Percentiles rank a stretch among this genome's conserved stretches.
Conservation (phyloP, 305 asterid genomes). For the Salvia sclarea region DNA sequence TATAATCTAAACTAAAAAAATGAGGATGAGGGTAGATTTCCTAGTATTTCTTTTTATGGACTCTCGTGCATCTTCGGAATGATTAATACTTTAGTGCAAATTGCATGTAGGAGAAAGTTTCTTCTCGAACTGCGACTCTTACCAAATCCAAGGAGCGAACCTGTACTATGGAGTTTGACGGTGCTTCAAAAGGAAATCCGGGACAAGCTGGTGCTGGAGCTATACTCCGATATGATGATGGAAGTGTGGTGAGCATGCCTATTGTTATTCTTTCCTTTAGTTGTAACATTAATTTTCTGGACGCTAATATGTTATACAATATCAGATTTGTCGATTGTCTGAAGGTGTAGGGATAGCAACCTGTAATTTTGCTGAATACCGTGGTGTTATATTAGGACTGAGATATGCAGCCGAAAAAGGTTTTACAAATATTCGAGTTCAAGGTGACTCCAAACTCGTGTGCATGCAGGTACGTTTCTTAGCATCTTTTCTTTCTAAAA, state of each 20-base stretch:
- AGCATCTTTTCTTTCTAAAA: background rate
- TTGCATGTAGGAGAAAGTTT: background rate
- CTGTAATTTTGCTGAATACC: constrained; percentile 87
- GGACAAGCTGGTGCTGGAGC: constrained; percentile 99
- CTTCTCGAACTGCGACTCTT: background rate
- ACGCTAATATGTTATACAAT: constrained; percentile 30
- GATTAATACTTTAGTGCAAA: background rate
- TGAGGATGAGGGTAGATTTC: background rate
- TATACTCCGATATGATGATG: constrained; percentile 86
- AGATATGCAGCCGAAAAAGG: constrained; percentile 80
- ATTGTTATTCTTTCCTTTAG: constrained; percentile 13
- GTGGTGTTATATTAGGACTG: constrained; percentile 82
- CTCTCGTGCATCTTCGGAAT: background rate
- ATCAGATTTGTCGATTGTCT: constrained; percentile 74
- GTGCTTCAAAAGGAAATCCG: constrained; percentile 97
- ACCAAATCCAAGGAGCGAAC: constrained; percentile 50
- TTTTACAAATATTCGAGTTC: constrained; percentile 71
- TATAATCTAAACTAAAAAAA: background rate
- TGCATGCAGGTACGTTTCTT: constrained; percentile 83
- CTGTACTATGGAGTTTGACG: constrained; percentile 93
- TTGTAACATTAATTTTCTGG: constrained; percentile 18
- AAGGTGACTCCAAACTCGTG: constrained; percentile 96
- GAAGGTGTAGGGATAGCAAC: constrained; percentile 94
- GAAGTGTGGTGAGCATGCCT: constrained; percentile 61
- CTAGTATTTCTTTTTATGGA: background rate